Evolutionary conservation across 805 yeast species (phyloP), one percentile per base, ranked within the genome.

Genomic region (Candida incommunis): DNA sequence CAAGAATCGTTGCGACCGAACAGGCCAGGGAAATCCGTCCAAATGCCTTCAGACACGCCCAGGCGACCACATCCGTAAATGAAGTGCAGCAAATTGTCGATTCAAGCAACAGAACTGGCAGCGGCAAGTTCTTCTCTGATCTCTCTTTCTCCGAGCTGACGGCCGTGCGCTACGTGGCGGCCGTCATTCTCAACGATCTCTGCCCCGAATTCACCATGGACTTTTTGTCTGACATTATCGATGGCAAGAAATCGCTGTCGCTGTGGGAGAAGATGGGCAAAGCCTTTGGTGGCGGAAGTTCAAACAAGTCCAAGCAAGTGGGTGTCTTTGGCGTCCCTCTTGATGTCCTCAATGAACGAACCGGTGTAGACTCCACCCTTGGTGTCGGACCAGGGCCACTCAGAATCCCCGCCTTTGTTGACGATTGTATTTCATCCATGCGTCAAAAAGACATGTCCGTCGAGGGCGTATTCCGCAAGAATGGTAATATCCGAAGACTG

Each of bases 1-100:
- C 97, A 4, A 72, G 97, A 51, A 90, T 92, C 57, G 96, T 92
- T 4, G 95, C 96, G 2, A 90, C 95, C 7, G 96, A 92, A 55
- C 96, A 90, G 61, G 95, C 97, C 0, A 70, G 96, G 50, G 95
- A 85, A 49, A 81, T 83, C 56, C 72, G 95, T 47, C 96, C 96
- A 2, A 87, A 87, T 61, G 95, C 96, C 0, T 88, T 82, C 64
- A 79, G 82, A 47, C 94, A 82, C 62, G 88, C 82, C 56, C 77
- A 76, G 27, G 59, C 59, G 35, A 43, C 63, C 23, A 20, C 41
- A 3, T 41, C 48, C 13, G 43, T 43, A 23, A 40, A 27, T 18
- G 43, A 46, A 31, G 25, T 23, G 5, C 27, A 23, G 18, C 37
- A 31, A 4, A 31, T 31, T 31, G 46, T 25, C 20, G 26, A 43